Conservation (phyloP, 805 yeast genomes). For the Ogataea ganodermae region DNA sequence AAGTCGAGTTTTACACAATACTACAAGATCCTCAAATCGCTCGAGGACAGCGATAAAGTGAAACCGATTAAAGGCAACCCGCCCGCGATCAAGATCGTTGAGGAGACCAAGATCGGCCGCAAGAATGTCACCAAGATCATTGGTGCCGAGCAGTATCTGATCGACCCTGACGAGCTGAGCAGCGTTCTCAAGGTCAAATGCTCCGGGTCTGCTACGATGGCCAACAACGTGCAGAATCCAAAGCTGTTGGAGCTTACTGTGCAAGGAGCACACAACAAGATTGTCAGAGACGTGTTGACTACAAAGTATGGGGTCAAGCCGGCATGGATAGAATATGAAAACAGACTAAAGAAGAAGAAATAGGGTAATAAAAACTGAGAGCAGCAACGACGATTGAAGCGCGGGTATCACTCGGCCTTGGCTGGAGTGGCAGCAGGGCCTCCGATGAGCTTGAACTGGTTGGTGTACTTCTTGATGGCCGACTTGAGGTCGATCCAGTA, state of each 20-base stretch:
- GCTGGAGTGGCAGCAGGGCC: constrained; percentile 8
- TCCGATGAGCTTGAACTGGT: constrained; percentile 19
- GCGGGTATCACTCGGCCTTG: constrained; percentile 20
- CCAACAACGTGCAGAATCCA: constrained; percentile 57
- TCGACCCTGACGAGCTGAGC: constrained; percentile 66
- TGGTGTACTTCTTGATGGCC: constrained; percentile 21
- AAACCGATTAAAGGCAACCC: constrained; percentile 61
- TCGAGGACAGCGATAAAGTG: constrained; percentile 37
- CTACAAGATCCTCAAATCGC: constrained; percentile 46
- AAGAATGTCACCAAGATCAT: constrained; percentile 74
- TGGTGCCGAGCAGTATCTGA: constrained; percentile 66
- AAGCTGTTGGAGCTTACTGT: constrained; percentile 70
- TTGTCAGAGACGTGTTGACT: constrained; percentile 57
- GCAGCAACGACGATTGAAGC: too few species aligned
- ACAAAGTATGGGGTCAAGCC: constrained; percentile 62
- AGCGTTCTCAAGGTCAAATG: constrained; percentile 74
- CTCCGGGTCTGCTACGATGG: constrained; percentile 84
- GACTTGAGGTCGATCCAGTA: constrained; percentile 52
- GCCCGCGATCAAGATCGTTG: constrained; percentile 65
- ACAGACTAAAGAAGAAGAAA: constrained; percentile 59
- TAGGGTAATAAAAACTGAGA: background rate
- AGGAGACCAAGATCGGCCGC: constrained; percentile 79
- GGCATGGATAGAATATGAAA: constrained; percentile 64
- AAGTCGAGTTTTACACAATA: constrained; percentile 45
- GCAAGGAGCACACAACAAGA: constrained; percentile 84